Percentiles rank a stretch among this genome's conserved stretches.
Conservation (phyloP, 768 basidiomycete genomes). For the Boletus vermiculosoides region DNA sequence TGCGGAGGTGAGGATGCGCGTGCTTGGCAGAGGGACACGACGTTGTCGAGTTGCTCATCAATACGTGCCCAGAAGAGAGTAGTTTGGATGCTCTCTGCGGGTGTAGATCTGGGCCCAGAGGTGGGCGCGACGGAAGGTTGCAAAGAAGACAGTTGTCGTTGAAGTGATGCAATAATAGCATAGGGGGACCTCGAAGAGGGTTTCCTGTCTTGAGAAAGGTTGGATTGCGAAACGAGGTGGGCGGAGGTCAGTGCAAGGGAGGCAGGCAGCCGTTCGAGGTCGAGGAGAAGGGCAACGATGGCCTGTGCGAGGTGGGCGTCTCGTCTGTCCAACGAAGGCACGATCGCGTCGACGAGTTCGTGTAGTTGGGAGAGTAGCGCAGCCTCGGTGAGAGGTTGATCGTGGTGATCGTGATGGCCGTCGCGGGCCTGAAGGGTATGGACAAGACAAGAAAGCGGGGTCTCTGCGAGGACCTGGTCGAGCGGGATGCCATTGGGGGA, state of each 20-base stretch:
- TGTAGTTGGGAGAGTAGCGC: slow-evolving; percentile 61
- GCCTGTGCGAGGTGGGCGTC: slow-evolving; percentile 67
- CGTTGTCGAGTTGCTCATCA: slow-evolving; percentile 68
- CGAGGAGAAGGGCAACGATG: slow-evolving; percentile 65
- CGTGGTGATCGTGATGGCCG: slow-evolving; percentile 1
- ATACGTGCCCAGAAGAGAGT: slow-evolving; percentile 74
- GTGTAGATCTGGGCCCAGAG: slow-evolving; percentile 28
- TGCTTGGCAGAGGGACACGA: slow-evolving; percentile 64
- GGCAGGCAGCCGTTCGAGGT: slow-evolving; percentile 62
- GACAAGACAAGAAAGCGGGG: slow-evolving; percentile 21
- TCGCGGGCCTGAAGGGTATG: slow-evolving; percentile 17
- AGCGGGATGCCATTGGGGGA: slow-evolving; percentile 39
- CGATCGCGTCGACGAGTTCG: slow-evolving; percentile 49
- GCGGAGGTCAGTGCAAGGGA: slow-evolving; percentile 19
- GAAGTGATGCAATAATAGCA: slow-evolving; percentile 59
- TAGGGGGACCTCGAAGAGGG: slow-evolving; percentile 14
- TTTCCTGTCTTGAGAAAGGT: slow-evolving; percentile 3
- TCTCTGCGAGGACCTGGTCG: slow-evolving; percentile 15
- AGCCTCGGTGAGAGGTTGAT: slow-evolving; percentile 43
- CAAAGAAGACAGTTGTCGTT: slow-evolving; percentile 65
- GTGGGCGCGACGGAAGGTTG: slow-evolving; percentile 38
- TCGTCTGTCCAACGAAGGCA: slow-evolving; percentile 40
- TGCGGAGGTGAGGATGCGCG: slow-evolving; percentile 35
- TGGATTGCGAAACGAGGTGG: slow-evolving; percentile 10
- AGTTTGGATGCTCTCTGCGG: slow-evolving; percentile 52